Base-by-base conservation (phyloP, 106 monocot genomes). In the Posidonia australis region DNA sequence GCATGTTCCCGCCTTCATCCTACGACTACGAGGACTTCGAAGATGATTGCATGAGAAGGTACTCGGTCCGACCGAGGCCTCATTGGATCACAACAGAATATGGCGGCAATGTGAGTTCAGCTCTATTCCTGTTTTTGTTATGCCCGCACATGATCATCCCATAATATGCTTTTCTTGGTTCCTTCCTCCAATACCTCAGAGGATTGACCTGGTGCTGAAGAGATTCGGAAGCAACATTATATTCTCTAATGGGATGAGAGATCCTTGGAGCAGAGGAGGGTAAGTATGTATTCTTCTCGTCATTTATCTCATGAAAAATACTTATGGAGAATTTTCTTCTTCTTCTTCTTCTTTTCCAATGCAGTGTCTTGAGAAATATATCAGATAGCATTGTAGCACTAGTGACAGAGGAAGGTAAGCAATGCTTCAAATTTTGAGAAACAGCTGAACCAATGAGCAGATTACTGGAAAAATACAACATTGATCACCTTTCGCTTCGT, bases 261-360 rank as follows among this genome's bases (percentile, higher is more conserved):
- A 93, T 31, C 93, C 93, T 22, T 93, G 93, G 93, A 93, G 93
- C 36, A 81, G 93, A 76, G 93, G 93, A 67, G 89, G 93, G 93
- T 93, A 76, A 76, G 74, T 31, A 30, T 0, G 25, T 20, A 1
- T 1, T 41, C 18, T 63, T 28, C 36, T 7, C 36, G 7, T n/a
- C n/a, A n/a, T n/a, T n/a, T n/a, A n/a, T n/a, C n/a, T n/a, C n/a
- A n/a, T n/a, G n/a, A n/a, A n/a, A n/a, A n/a, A n/a, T n/a, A n/a
- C n/a, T n/a, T n/a, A n/a, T n/a, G n/a, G n/a, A n/a, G n/a, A n/a
- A n/a, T n/a, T n/a, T n/a, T n/a, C n/a, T n/a, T n/a, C n/a, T n/a
- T n/a, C n/a, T n/a, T n/a, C n/a, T n/a, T n/a, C n/a, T n/a, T n/a
- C n/a, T n/a, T n/a, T n/a, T n/a, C n/a, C 25, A 26, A 69, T 72